Conservation (phyloP, 2,329 filamentous ascomycete species). For the Colletotrichum sp. region DNA sequence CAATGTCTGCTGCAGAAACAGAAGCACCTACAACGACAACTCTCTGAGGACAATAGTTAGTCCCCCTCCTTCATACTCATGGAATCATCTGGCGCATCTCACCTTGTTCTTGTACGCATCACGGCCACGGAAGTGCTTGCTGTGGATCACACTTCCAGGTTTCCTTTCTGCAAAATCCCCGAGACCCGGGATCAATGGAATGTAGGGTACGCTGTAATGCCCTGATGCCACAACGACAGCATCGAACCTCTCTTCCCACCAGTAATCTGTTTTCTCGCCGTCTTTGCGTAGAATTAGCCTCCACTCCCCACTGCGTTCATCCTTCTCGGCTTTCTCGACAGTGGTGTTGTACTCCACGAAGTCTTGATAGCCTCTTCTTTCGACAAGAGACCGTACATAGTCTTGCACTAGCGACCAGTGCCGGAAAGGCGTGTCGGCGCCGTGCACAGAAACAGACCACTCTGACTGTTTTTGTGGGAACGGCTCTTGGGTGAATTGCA, state of each 20-base stretch:
- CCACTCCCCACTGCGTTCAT: slow-evolving; percentile 49
- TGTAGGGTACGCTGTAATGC: slow-evolving; percentile 64
- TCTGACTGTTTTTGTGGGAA: slow-evolving; percentile 45
- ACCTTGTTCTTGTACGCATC: slow-evolving; percentile 52
- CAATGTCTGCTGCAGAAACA: slow-evolving; percentile 68
- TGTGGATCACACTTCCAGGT: slow-evolving; percentile 58
- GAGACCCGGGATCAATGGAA: slow-evolving; percentile 54
- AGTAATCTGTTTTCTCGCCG: slow-evolving; percentile 49
- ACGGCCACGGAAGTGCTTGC: slow-evolving; percentile 56
- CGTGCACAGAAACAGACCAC: slow-evolving; percentile 46
- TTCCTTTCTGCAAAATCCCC: slow-evolving; percentile 46
- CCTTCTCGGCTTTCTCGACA: slow-evolving; percentile 62
- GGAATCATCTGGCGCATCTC: background rate
- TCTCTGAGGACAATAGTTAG: slow-evolving; percentile 37
- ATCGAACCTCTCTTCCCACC: slow-evolving; percentile 69
- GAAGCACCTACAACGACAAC: slow-evolving; percentile 69
- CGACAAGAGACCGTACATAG: slow-evolving; percentile 59
- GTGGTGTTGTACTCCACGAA: slow-evolving; percentile 62
- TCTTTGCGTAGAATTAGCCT: slow-evolving; percentile 54
- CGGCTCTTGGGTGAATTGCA: slow-evolving; percentile 64
- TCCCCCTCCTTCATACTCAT: fast-evolving
- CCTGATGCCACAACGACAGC: slow-evolving; percentile 66
- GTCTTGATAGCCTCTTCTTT: slow-evolving; percentile 57
- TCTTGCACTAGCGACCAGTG: slow-evolving; percentile 61
- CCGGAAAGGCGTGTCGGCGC: slow-evolving; percentile 63